Conservation (phyloP, 495 filamentous ascomycete species). For the Aspergillus ostianus region DNA sequence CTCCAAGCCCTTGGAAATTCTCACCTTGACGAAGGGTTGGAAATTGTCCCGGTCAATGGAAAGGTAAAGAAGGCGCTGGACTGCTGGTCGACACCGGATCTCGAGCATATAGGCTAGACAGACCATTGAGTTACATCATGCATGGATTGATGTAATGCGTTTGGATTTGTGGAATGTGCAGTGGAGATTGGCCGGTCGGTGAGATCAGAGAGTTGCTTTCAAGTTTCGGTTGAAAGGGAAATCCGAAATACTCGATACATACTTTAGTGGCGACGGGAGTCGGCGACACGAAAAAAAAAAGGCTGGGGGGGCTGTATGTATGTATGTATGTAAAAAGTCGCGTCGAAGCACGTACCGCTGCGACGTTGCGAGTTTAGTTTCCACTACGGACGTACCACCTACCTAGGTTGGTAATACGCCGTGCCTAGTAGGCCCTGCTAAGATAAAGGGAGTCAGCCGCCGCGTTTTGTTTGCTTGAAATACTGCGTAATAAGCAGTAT, state of each 20-base stretch:
- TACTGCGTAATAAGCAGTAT: not conserved
- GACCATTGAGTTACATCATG: conserved; percentile 2
- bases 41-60: not conserved
- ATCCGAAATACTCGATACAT: too few species aligned
- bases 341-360: not conserved
- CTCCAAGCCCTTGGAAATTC: not conserved
- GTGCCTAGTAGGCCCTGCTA: too few species aligned
- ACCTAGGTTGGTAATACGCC: too few species aligned
- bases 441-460: too few species aligned
- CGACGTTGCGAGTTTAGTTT: not conserved
- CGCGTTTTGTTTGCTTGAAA: not conserved
- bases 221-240: not conserved
- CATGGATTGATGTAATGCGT: not conserved
- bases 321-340: not conserved
- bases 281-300: conserved; percentile 6
- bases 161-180: not conserved
- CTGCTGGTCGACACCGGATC: not conserved
- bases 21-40: not conserved
- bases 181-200: conserved; percentile 3
- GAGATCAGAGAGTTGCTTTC: not conserved
- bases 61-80: not conserved
- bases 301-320: not conserved
- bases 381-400: not conserved
- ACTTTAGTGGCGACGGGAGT: not conserved
- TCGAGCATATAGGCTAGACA: not conserved